A percentile compares a stretch with the other conserved stretches of the same genome.
These are phyloP conservation scores for Puccinia novopanici DNA, from an alignment of 1,284 basidiomycete genomes.

Conservation along the genomic window DNA sequence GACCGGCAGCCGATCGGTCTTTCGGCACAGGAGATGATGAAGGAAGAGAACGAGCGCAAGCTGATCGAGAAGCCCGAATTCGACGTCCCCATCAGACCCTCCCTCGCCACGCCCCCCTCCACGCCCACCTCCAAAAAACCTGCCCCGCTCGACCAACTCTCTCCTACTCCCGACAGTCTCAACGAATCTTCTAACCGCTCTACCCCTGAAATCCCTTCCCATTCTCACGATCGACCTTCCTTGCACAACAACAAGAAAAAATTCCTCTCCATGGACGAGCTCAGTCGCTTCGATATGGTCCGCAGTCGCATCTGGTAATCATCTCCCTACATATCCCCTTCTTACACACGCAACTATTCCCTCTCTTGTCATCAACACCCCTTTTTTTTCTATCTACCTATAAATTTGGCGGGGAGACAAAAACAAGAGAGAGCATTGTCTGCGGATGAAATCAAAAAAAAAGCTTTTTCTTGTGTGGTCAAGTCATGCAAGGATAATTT, in stretches of 20 bases:
- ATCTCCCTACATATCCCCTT: no score
- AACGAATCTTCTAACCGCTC: not conserved
- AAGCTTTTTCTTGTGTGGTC: no score
- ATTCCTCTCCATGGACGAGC: slow-evolving; percentile 35
- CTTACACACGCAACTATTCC: no score
- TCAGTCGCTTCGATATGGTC: slow-evolving; percentile 49
- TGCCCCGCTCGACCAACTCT: not conserved
- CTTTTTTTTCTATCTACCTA: no score
- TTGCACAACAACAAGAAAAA: not conserved
- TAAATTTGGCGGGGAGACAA: no score
- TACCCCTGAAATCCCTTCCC: not conserved
- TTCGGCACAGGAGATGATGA: slow-evolving; percentile 7
- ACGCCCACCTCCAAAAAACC: not conserved
- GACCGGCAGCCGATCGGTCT: slow-evolving; percentile 34
- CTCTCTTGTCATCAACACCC: no score
- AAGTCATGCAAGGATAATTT: no score
- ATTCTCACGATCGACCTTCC: not conserved
- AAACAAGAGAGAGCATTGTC: no score
- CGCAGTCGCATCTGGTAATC: slow-evolving; percentile 49
- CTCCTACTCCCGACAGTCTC: not conserved
- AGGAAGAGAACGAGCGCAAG: slow-evolving; percentile 29
- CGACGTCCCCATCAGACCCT: slow-evolving; percentile 20
- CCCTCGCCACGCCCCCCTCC: not conserved
- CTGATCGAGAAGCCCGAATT: slow-evolving; percentile 34
- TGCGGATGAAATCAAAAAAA: no score